Conservation (phyloP, 306 rosid species). For the Ormosia emarginata region DNA sequence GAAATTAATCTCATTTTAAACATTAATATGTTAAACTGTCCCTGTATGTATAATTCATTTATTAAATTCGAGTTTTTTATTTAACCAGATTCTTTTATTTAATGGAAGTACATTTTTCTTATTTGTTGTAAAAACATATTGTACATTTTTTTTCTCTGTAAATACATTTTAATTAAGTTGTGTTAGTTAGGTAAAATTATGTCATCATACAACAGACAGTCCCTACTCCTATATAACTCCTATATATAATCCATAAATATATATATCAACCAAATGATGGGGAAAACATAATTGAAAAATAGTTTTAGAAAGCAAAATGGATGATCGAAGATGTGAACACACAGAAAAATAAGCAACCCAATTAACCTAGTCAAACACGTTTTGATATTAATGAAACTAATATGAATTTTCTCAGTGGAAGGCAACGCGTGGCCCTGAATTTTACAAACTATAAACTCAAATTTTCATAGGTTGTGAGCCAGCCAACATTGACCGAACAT, state of each 20-base stretch:
- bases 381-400: neutral
- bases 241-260: neutral
- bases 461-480: neutral
- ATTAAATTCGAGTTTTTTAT: neutral
- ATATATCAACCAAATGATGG: neutral
- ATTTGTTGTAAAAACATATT: no score
- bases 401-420: neutral
- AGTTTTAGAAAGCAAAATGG: neutral
- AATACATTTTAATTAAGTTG: neutral
- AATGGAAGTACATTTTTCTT: no score
- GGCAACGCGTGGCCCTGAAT: neutral
- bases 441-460: neutral
- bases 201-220: neutral
- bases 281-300: neutral
- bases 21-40: neutral
- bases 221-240: neutral
- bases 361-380: neutral
- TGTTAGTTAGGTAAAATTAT: neutral
- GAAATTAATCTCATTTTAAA: neutral
- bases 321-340: neutral
- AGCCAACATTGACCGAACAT: constrained; percentile 25
- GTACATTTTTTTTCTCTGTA: neutral
- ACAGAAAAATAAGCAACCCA: neutral
- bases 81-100: no score
- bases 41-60: neutral